Evolutionary conservation across 768 basidiomycete genomes (phyloP), one percentile per base, ranked within the genome.

Genomic region (Trametes sanguinea): DNA sequence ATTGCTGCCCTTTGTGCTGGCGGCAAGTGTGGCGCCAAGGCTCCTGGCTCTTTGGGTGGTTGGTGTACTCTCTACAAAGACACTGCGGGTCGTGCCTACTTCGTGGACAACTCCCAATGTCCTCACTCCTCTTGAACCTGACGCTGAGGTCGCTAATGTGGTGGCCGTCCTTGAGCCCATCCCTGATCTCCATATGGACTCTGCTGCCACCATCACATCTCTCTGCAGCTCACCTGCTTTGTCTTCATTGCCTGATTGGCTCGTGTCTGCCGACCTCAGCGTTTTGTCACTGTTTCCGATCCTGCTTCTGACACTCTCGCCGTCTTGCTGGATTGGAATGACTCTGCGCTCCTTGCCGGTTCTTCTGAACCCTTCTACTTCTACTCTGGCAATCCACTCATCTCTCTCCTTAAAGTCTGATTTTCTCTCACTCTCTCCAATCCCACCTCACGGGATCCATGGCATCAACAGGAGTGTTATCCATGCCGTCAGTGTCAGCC

Each of bases 391-490:
- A 69, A 0, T 65, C 68, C 0, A 44, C 67, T 0, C 72, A 73
- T 35, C 63, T 75, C 35, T 70, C 71, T 3, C 63, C 3, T 54
- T 69, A 6, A 47, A 43, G 0, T 37, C 62, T 11, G 72, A 76
- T 57, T 76, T 76, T 65, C 16, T 52, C 10, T 46, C 48, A 0
- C 68, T 76, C 5, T 42, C 3, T 1, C 60, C 73, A 6, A 74
- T 76, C 22, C 3, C 63, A 0, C 57, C 71, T 7, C 48, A 67
- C 4, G 39, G 54, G 0, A 63, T 76, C 2, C 68, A 68, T 14
- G 73, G 76, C 3, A 58, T 76, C 4, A 71, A 73, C 7, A 68
- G 72, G 0, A 71, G 70, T 0, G 62, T 54, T 8, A 69, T 76
- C n/a, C 47, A 54, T 0, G 72, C 73, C 2, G 39, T 64, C 8